Conservation (phyloP, 179 eudicot genomes). For the Sideroxylon spinosum region DNA sequence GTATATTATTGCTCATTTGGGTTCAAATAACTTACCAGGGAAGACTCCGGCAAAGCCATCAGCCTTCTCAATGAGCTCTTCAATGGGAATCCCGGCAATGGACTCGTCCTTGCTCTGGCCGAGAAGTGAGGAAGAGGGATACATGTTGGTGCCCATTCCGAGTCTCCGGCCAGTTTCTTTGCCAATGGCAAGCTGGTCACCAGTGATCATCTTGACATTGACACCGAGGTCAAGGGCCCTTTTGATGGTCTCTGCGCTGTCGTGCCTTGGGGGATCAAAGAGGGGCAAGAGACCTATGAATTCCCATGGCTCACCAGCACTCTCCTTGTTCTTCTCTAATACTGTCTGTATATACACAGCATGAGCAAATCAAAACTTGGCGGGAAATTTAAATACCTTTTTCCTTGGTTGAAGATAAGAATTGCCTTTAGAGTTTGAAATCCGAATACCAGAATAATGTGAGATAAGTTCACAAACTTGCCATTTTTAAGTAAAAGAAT, state of each 20-base stretch:
- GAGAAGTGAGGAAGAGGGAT: slow-evolving; percentile 76
- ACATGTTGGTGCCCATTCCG: slow-evolving; percentile 96
- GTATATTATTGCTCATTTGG: no score
- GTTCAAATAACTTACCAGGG: slow-evolving; percentile 49
- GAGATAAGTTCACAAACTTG: no score
- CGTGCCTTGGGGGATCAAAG: slow-evolving; percentile 92
- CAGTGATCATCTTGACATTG: slow-evolving; percentile 89
- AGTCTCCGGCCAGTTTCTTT: slow-evolving; percentile 86
- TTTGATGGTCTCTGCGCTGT: slow-evolving; percentile 83
- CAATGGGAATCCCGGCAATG: slow-evolving; percentile 53
- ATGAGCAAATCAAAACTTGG: background rate
- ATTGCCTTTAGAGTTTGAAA: background rate
- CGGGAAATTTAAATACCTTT: background rate
- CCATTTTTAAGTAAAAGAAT: background rate
- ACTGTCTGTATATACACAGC: slow-evolving; percentile 34
- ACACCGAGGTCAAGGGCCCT: slow-evolving; percentile 85
- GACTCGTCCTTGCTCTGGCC: slow-evolving; percentile 62
- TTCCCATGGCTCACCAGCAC: slow-evolving; percentile 68
- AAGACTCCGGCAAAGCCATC: slow-evolving; percentile 96
- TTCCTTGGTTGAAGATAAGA: no score
- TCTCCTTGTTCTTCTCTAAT: slow-evolving; percentile 66
- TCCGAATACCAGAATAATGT: no score
- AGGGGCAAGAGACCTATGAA: slow-evolving; percentile 81
- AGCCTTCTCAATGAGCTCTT: slow-evolving; percentile 82
- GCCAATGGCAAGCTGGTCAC: slow-evolving; percentile 90